Conservation (phyloP, 2,329 filamentous ascomycete genomes). For the Aspergillus eucalypticola region DNA sequence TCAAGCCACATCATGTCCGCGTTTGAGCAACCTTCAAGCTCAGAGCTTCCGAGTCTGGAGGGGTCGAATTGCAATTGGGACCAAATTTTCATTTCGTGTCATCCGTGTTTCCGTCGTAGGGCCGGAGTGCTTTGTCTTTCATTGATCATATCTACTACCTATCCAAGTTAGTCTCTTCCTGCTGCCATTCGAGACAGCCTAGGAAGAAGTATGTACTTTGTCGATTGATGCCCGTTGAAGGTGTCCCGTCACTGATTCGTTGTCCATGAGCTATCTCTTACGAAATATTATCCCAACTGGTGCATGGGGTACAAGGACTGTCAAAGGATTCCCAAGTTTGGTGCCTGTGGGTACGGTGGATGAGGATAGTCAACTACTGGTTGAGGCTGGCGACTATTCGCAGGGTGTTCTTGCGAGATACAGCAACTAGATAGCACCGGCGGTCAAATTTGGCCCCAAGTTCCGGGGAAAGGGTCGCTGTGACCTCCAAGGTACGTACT, state of each 20-base stretch:
- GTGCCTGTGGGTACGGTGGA: constrained; percentile 7
- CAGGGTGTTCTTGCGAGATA: constrained; percentile 6
- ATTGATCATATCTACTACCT: constrained; percentile 16
- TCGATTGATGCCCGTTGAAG: constrained; percentile 9
- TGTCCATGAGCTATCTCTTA: constrained; percentile 8
- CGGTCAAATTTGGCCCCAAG: constrained; percentile 17
- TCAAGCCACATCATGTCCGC: not conserved
- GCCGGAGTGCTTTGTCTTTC: constrained; percentile 14
- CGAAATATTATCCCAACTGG: not conserved
- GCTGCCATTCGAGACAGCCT: not conserved
- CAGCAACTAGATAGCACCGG: constrained; percentile 8
- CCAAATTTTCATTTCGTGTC: constrained; percentile 9
- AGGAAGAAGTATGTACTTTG: constrained; percentile 1
- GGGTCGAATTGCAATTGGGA: constrained; percentile 18
- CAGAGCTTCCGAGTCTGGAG: constrained; percentile 10
- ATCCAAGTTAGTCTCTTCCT: constrained; percentile 3
- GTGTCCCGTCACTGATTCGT: not conserved
- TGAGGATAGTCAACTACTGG: constrained; percentile 11
- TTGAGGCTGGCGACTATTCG: not conserved
- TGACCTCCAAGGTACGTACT: constrained; percentile 14
- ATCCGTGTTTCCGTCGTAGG: constrained; percentile 19
- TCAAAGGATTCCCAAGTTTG: constrained; percentile 19
- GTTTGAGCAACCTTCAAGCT: not conserved
- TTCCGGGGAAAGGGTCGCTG: constrained; percentile 14
- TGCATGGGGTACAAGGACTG: not conserved